Base-by-base conservation (phyloP, 2,329 filamentous ascomycete species). In the Metarhizium humberi region DNA sequence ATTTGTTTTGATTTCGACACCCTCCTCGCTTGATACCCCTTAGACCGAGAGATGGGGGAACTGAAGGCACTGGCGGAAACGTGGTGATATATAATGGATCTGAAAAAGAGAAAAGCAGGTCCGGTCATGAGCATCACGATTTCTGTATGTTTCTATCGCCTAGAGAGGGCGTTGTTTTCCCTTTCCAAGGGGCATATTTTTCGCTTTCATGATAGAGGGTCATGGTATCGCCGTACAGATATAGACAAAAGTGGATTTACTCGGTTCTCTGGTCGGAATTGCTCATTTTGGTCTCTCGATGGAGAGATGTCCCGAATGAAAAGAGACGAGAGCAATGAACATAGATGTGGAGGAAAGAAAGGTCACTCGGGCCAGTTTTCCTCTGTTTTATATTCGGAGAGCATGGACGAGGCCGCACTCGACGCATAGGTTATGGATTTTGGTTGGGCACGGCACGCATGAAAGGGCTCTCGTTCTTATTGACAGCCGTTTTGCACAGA, bases 171-270 rank as follows among this genome's bases (percentile, higher is more conserved):
- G 67, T 66, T 61, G 64, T 64, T 63, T 65, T 61, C 62, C 51
- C 56, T 30, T 25, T 38, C 34, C 25, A 25, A 55, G 67, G 65
- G 69, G 68, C 64, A 69, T 69, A 69, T 71, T 72, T 68, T 66
- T 67, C 66, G 63, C 64, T 70, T 72, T 71, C 65, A 70, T 67
- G 65, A 70, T 70, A 73, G 69, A 73, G 67, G 70, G 69, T 73
- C 71, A 70, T 74, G 71, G 67, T 69, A 70, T 73, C 71, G 71
- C 70, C 71, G 70, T 71, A 67, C 68, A 70, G 62, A 70, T 74
- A 79, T 83, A 84, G 80, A 84, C 77, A 82, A 82, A 83, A 82
- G 78, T 78, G 78, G 79, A 80, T 81, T 56, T 81, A 80, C 78
- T 82, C 79, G 74, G 77, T 78, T 79, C 72, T 80, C 75, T 77